Evolutionary conservation across 208 protist genomes (phyloP).

Genomic region (Naegleria fowleri): DNA sequence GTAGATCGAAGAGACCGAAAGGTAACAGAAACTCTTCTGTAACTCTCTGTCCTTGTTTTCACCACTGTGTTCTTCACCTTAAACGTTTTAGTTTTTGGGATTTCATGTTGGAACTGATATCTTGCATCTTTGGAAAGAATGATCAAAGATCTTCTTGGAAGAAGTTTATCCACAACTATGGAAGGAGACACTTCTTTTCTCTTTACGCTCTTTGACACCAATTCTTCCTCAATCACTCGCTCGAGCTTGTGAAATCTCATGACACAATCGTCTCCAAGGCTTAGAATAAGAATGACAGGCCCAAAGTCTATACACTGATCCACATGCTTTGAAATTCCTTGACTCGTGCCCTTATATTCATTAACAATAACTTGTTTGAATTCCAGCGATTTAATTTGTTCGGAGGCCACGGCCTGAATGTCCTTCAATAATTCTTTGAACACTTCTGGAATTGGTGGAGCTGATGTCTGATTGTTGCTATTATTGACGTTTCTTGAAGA

Average conservation of each 20-base stretch:
- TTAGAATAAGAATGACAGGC: neutral
- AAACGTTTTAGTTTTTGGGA: neutral
- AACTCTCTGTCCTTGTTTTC: neutral
- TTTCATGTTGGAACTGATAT: conserved; percentile 2
- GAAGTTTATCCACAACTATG: neutral
- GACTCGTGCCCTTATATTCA: neutral
- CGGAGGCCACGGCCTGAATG: neutral
- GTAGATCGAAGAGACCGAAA: neutral
- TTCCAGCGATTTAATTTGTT: neutral
- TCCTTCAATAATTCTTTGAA: neutral
- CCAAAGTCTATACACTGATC: neutral
- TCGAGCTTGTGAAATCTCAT: neutral
- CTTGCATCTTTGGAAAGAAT: neutral
- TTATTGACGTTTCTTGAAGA: neutral
- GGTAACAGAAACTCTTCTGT: neutral
- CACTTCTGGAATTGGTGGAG: neutral
- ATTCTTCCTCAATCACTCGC: neutral
- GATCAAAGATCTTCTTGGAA: neutral
- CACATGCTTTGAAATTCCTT: neutral
- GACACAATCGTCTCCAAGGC: neutral
- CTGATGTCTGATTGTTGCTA: too few species aligned
- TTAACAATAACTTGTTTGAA: conserved; percentile 4
- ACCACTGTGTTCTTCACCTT: neutral
- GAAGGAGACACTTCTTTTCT: neutral
- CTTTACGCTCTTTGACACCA: neutral